A percentile compares a stretch with the other conserved stretches of the same genome.
Evolutionary conservation across 805 yeast species (phyloP).

Genomic region (Pichia deserticola): DNA sequence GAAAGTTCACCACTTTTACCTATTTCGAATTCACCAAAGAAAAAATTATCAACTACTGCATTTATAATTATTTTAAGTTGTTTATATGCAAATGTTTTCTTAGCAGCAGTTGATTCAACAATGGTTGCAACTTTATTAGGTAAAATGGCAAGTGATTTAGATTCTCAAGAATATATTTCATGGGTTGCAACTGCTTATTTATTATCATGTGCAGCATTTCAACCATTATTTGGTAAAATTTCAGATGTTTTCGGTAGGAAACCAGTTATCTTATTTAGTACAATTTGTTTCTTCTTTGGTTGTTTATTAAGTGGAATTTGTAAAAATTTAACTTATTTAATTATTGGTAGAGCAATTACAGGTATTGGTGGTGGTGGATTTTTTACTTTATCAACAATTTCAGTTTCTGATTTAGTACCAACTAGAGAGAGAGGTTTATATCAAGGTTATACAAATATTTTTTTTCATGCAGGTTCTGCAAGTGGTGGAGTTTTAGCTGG

Average conservation of each 20-base stretch:
- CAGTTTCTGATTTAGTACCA: conserved; percentile 71
- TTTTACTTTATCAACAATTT: conserved; percentile 64
- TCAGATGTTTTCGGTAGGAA: conserved; percentile 50
- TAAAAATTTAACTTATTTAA: conserved; percentile 34
- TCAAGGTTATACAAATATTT: conserved; percentile 76
- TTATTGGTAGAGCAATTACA: conserved; percentile 59
- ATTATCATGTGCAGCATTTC: conserved; percentile 41
- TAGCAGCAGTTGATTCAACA: conserved; percentile 48
- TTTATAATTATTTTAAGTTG: conserved; percentile 13
- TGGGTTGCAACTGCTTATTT: conserved; percentile 39
- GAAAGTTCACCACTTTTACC: conserved; percentile 7
- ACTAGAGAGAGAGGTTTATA: conserved; percentile 70
- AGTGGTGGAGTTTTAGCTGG: conserved; percentile 66
- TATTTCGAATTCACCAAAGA: not conserved
- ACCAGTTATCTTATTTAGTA: conserved; percentile 28
- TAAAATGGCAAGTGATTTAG: conserved; percentile 43
- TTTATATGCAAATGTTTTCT: conserved; percentile 25
- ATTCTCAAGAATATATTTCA: conserved; percentile 35
- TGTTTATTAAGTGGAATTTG: conserved; percentile 36
- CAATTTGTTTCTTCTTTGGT: conserved; percentile 31
- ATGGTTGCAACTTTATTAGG: conserved; percentile 47
- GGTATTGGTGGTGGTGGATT: conserved; percentile 91
- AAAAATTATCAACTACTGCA: conserved; percentile 1
- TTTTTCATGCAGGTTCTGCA: conserved; percentile 71
- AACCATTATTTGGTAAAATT: conserved; percentile 47